phyloP scores from a whole-genome alignment of 1,284 basidiomycete species.

The Ganoderma multipileum region DNA sequence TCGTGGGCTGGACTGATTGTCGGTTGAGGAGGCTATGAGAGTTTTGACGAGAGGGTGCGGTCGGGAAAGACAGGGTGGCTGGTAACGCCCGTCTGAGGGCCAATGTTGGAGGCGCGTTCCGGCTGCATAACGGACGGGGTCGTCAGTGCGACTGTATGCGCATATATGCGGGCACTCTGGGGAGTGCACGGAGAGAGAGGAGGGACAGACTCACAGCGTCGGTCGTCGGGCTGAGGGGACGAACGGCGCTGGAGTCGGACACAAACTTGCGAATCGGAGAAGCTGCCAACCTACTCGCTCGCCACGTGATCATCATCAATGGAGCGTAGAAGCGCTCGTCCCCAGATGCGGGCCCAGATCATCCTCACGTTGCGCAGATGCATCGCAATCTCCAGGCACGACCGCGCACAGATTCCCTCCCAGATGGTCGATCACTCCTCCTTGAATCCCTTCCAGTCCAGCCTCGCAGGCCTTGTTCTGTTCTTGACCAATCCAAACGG shows the following conservation, averaged over 20 bases:
- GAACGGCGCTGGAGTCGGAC: slow-evolving; percentile 19
- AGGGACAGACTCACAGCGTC: slow-evolving; percentile 8
- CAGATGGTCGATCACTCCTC: slow-evolving; percentile 15
- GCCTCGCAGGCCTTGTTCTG: not conserved
- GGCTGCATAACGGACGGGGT: not conserved
- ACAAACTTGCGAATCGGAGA: slow-evolving; percentile 34
- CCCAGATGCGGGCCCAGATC: slow-evolving; percentile 8
- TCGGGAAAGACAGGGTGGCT: not conserved
- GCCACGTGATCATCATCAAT: slow-evolving; percentile 29
- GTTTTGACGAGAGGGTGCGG: not conserved
- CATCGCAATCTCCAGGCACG: slow-evolving; percentile 29
- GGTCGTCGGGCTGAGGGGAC: slow-evolving; percentile 5
- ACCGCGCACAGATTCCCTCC: slow-evolving; percentile 22
- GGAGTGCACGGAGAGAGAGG: slow-evolving; percentile 1
- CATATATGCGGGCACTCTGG: not conserved
- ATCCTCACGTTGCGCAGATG: slow-evolving; percentile 16
- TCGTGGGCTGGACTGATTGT: not conserved
- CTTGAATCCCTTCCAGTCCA: not conserved
- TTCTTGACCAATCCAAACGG: not conserved
- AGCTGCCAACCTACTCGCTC: slow-evolving; percentile 19
- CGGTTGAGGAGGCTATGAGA: not conserved
- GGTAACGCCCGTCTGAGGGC: slow-evolving; percentile 1
- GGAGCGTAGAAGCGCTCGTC: not conserved
- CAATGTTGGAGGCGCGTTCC: not conserved
- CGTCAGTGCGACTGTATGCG: slow-evolving; percentile 9